phyloP scores from a whole-genome alignment of 345 rosid genomes.

The Salix udensis region DNA sequence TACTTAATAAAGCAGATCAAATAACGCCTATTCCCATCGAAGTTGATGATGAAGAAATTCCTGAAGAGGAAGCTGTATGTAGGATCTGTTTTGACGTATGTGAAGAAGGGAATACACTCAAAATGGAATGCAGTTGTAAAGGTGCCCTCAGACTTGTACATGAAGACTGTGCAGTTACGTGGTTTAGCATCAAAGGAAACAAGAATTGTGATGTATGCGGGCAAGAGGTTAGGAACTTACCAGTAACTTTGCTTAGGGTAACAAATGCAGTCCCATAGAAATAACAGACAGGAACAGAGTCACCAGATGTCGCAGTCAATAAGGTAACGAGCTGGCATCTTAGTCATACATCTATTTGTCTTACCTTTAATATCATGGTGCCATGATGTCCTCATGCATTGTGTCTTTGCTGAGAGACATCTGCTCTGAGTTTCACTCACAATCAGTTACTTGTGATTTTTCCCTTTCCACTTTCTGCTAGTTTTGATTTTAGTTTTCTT shows the following conservation, averaged over 20 bases:
- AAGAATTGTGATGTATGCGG: slow-evolving; percentile 86
- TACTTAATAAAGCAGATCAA: slow-evolving; percentile 49
- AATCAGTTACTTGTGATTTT: slow-evolving; percentile 3
- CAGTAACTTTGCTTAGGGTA: slow-evolving; percentile 73
- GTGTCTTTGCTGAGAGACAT: neutral
- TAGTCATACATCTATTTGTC: neutral
- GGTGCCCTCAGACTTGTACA: slow-evolving; percentile 87
- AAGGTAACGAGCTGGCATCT: slow-evolving; percentile 40
- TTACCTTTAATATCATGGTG: neutral
- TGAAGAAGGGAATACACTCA: slow-evolving; percentile 80
- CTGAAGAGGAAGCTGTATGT: slow-evolving; percentile 96
- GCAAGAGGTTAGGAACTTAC: slow-evolving; percentile 79
- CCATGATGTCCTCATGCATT: neutral
- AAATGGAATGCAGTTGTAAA: slow-evolving; percentile 98
- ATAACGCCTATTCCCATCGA: slow-evolving; percentile 46
- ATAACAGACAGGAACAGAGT: slow-evolving; percentile 42
- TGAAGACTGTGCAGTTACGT: slow-evolving; percentile 78
- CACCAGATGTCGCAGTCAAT: slow-evolving; percentile 48
- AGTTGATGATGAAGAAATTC: slow-evolving; percentile 80
- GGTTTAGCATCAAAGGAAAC: slow-evolving; percentile 85
- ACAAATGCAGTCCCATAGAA: slow-evolving; percentile 44
- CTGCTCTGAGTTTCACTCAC: neutral
- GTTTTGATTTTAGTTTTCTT: neutral
- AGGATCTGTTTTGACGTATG: slow-evolving; percentile 84
- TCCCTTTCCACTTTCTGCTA: neutral